Evolutionary conservation across 192 early-diverging fungal genomes (phyloP), one percentile per base, ranked within the genome.

Genomic region (Spizellomyces punctatus): DNA sequence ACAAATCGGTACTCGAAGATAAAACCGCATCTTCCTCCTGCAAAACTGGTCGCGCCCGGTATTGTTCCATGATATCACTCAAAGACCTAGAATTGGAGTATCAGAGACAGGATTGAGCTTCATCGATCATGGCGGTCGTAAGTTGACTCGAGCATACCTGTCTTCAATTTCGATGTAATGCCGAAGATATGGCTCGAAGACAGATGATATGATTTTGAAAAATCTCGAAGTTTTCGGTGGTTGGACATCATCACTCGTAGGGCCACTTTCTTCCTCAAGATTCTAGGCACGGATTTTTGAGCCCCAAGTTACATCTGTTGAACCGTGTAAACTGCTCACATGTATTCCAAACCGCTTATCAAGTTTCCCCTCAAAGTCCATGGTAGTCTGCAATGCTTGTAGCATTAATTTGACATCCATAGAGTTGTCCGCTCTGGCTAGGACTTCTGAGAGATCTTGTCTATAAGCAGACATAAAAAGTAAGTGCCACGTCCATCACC

Each of bases 351-450:
- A 98, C 49, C 91, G 79, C 36, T 89, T 88, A 46, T 86, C 80
- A 9, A 96, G 81, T 74, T 96, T 95, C 14, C 76, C 78, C 78
- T 99, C 97, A 77, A 98, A 98, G 44, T 95, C 94, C 60, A 93
- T 82, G 0, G 97, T 96, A 9, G 89, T 81, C 17, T 94, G 89
- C 65, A 99, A 73, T 0, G 90, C 91, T 16, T 87, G 75, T 8
- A 95, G 77, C 69, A 98, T 81, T 14, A 86, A 68, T 60, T 90
- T 91, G 0, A 94, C 92, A 67, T 90, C 85, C 22, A 91, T 83
- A 5, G 66, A 72, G 14, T 76, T 80, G 10, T 78, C 76, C 8
- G 74, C 67, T 59, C 86, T 86, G 4, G 85, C 78, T 62, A 97
- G 76, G 17, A 91, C 82, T 43, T 89, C 85, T 7, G 82, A 73